phyloP scores from a whole-genome alignment of 352 stramenopile species.

The Achlya hypogyna region DNA sequence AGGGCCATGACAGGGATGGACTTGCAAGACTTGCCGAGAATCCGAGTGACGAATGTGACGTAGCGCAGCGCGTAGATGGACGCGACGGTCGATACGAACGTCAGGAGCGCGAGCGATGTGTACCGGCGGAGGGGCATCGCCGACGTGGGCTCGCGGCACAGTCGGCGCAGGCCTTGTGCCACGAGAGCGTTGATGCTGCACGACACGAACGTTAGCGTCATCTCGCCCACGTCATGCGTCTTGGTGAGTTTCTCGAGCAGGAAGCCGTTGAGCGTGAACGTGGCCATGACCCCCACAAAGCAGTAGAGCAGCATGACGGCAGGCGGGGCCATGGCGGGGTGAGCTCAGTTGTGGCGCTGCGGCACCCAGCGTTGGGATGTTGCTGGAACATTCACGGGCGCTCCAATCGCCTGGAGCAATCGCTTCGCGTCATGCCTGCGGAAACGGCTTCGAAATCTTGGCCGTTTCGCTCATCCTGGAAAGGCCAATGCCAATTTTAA shows the following conservation, averaged over 20 bases:
- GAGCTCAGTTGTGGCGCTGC: too few relatives aligned
- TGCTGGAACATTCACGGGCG: too few relatives aligned
- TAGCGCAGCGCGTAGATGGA: constrained; percentile 79
- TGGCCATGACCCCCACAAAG: constrained; percentile 75
- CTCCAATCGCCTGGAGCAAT: too few relatives aligned
- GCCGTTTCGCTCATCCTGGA: too few relatives aligned
- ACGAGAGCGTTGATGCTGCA: constrained; percentile 66
- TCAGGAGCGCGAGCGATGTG: constrained; percentile 47
- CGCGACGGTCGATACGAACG: constrained; percentile 70
- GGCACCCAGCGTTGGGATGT: too few relatives aligned
- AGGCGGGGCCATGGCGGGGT: too few relatives aligned
- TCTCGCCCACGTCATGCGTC: constrained; percentile 66
- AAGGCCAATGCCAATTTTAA: too few relatives aligned
- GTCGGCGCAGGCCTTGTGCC: constrained; percentile 44
- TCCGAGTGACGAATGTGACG: constrained; percentile 78
- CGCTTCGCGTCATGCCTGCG: too few relatives aligned
- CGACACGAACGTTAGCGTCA: constrained; percentile 80
- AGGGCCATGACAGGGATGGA: constrained; percentile 81
- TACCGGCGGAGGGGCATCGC: constrained; percentile 66
- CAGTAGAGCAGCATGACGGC: constrained; percentile 47
- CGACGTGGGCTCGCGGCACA: constrained; percentile 56
- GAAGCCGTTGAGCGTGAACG: constrained; percentile 73
- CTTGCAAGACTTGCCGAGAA: constrained; percentile 83
- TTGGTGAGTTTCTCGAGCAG: constrained; percentile 79
- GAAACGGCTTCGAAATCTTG: too few relatives aligned